A percentile compares a stretch with the other conserved stretches of the same genome.
phyloP scores from a whole-genome alignment of 805 yeast genomes.

The Barnettozyma sucrosica region DNA sequence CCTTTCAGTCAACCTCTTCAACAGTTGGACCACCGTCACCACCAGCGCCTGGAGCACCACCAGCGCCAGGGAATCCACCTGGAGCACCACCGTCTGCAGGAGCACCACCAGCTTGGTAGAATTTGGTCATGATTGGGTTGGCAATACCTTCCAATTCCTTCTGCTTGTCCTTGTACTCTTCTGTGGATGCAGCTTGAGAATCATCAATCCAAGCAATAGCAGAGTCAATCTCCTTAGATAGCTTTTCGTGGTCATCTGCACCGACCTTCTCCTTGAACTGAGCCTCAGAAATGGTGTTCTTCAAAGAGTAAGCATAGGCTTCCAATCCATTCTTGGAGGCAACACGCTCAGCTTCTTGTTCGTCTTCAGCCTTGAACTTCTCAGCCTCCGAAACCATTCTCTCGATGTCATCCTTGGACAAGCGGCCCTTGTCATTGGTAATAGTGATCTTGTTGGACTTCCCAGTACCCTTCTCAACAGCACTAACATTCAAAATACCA shows the following conservation, averaged over 20 bases:
- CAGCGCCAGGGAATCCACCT: conserved; percentile 60
- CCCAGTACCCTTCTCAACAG: conserved; percentile 98
- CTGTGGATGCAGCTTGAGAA: conserved; percentile 87
- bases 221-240: conserved; percentile 79
- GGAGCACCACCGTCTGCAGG: conserved; percentile 58
- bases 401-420: conserved; percentile 95
- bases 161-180: conserved; percentile 89
- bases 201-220: conserved; percentile 88
- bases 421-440: conserved; percentile 98
- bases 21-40: conserved; percentile 62
- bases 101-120: conserved; percentile 89
- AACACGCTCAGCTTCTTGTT: conserved; percentile 88
- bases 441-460: conserved; percentile 94
- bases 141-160: conserved; percentile 95
- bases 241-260: conserved; percentile 64
- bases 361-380: conserved; percentile 96
- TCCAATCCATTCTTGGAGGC: conserved; percentile 94
- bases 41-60: conserved; percentile 53
- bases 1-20: conserved; percentile 66
- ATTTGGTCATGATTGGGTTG: conserved; percentile 94
- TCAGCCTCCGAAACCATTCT: conserved; percentile 98
- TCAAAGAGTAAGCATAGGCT: conserved; percentile 91
- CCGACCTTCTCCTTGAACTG: conserved; percentile 73
- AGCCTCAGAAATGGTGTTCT: conserved; percentile 72
- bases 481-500: conserved; percentile 95